Evolutionary conservation across 768 basidiomycete species (phyloP).

Genomic region (Suillus variegatus): DNA sequence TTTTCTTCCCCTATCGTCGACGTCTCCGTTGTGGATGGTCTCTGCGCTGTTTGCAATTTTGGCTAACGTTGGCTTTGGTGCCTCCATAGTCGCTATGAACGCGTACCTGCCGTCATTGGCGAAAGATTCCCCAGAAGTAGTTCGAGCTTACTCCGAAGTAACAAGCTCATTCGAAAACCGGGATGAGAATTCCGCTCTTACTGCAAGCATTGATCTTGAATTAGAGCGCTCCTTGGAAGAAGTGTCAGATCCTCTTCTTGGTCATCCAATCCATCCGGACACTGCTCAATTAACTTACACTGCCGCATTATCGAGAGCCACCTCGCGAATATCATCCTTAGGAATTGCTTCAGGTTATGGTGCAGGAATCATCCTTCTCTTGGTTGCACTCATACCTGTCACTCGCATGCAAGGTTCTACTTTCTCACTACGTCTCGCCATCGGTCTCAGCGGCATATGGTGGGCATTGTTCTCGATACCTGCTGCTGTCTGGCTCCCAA

Average conservation of each 20-base stretch:
- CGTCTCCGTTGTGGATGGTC: conserved; percentile 68
- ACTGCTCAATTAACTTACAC: conserved; percentile 48
- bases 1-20: conserved; percentile 75
- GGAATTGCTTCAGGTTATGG: conserved; percentile 88
- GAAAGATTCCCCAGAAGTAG: conserved; percentile 61
- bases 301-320: conserved; percentile 64
- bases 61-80: conserved; percentile 87
- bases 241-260: conserved; percentile 40
- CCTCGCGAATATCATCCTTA: conserved; percentile 78
- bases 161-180: conserved; percentile 15
- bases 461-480: conserved; percentile 86
- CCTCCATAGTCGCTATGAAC: conserved; percentile 87
- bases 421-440: conserved; percentile 76
- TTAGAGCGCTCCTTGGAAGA: conserved; percentile 28
- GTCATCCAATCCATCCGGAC: conserved; percentile 18
- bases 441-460: conserved; percentile 84
- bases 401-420: conserved; percentile 73
- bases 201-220: conserved; percentile 16
- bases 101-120: conserved; percentile 82
- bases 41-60: conserved; percentile 69
- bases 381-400: conserved; percentile 80
- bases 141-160: conserved; percentile 37
- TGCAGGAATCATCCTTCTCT: conserved; percentile 76
- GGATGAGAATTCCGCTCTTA: conserved; percentile 16
- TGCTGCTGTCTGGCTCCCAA: conserved; percentile 73